Base-by-base conservation (phyloP, 192 early-diverging fungal genomes). In the Coemansia sp. region DNA sequence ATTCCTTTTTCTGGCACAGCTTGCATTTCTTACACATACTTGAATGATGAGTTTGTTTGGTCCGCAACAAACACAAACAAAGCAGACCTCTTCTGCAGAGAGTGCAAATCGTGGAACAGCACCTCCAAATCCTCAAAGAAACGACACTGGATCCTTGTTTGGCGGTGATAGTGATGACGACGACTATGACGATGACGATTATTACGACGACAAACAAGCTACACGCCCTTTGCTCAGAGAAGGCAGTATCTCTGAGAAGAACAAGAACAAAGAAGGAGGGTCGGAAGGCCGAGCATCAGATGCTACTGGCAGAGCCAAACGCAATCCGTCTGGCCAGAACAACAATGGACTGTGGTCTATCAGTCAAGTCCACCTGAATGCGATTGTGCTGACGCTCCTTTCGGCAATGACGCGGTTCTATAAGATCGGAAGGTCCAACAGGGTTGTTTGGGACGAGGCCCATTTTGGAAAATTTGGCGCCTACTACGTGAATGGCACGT, bases 401-500 rank as follows among this genome's bases (percentile, higher is more conserved):
- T 67, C 74, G 9, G 61, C 68, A 9, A 58, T 68, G 5, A 77
- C 73, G 42, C 66, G 76, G 41, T 77, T 82, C 59, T 76, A 78
- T 21, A 43, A 47, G 37, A 67, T 83, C 54, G 74, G 74, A 19
- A 39, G 57, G 37, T 49, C 71, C 32, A 55, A 67, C 61, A 54
- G 68, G 62, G 90, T 91, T 11, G 83, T 92, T 21, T 93, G 89
- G 89, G 92, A 93, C 73, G 92, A 93, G 74, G 90, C 87, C 57
- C 75, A 82, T 62, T 78, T 80, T 66, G 76, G 68, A 62, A 85
- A 97, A 87, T 99, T 99, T 83, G 98, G 90, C 16, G 93, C 91
- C 9, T 83, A 94, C 73, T 99, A 99, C 79, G 73, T 99, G 46
- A 95, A 97, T 62, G 77, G 87, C 22, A 91, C 92, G 47, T 99